Base-by-base conservation (phyloP, 306 rosid genomes). In the Begonia peltatifolia region DNA sequence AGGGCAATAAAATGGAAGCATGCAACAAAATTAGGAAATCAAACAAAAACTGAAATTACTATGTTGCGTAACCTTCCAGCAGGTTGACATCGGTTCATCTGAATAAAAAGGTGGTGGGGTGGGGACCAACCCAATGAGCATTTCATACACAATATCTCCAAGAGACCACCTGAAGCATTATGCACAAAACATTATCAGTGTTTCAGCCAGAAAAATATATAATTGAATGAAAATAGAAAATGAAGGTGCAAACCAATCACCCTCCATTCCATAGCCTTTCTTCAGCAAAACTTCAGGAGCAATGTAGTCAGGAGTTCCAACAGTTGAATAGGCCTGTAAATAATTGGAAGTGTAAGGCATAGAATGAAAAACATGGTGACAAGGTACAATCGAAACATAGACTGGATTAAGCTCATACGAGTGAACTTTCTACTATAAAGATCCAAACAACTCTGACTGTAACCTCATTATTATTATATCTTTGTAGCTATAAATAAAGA, bases 251-350 rank as follows among this genome's bases (percentile, higher is more conserved):
- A 48, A 77, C 77, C 84, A 92, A 73, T 86, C 99, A 74, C 99
- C 86, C 66, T 92, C 99, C 99, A 92, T 81, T 52, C 99, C 99
- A 77, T 92, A 92, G 76, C 99, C 99, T 69, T 92, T 86, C 84
- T 92, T 92, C 75, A 92, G 74, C 67, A 92, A 66, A 71, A 92
- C 96, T 70, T 92, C 99, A 2, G 99, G 99, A 64, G 99, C 99
- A 71, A 92, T 92, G 63, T 86, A 92, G 65, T 92, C 99, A 14
- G 99, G 96, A 44, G 96, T 92, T 71, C 99, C 99, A 64, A 92
- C 99, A 1, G 94, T 92, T 18, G 99, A 92, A 75, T 86, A 92
- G 52, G 99, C 99, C 99, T 92, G 75, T 76, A 60, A 66, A 46
- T 14, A 6, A 12, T 50, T 44, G 3, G 3, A 3, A 30, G 8